These are phyloP conservation scores for Coprinopsis marcescibilis DNA, from an alignment of 768 basidiomycete genomes.

Conservation along the genomic window DNA sequence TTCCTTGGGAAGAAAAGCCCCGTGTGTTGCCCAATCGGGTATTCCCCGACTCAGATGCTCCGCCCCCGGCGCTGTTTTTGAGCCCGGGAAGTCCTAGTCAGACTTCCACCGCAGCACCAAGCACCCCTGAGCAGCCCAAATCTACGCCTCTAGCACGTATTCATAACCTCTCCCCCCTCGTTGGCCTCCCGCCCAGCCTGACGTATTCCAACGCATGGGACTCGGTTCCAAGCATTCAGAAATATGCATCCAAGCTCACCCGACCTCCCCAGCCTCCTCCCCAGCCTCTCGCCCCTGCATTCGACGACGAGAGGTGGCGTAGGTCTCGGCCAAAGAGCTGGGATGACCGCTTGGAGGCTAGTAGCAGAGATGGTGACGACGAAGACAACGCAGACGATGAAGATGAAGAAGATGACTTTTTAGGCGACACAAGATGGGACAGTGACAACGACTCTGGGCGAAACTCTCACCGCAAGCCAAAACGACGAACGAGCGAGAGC, in stretches of 20 bases:
- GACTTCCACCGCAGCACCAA: conserved; percentile 30
- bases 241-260: conserved; percentile 59
- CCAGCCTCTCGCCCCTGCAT: conserved; percentile 38
- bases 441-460: conserved; percentile 29
- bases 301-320: conserved; percentile 39
- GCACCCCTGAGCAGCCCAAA: conserved; percentile 29
- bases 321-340: conserved; percentile 34
- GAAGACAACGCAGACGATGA: conserved; percentile 71
- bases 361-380: conserved; percentile 78
- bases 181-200: conserved; percentile 52
- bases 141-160: conserved; percentile 16
- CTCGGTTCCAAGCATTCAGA: conserved; percentile 68
- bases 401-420: conserved; percentile 34
- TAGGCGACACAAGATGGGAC: conserved; percentile 24
- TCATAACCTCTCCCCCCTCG: conserved; percentile 34
- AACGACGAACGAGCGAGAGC: conserved; percentile 30
- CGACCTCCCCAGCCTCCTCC: conserved; percentile 37
- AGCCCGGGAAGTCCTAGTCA: conserved; percentile 30
- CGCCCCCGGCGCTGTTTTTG: conserved; percentile 40
- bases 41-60: conserved; percentile 63
- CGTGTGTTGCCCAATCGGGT: conserved; percentile 63
- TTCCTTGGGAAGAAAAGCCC: conserved; percentile 92
- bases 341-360: conserved; percentile 56
- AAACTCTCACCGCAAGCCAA: conserved; percentile 12
- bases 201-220: conserved; percentile 86